Percentiles rank a stretch among this genome's conserved stretches.
These are phyloP conservation scores for Lactarius evosmus DNA, from an alignment of 768 basidiomycete genomes.

Conservation along the genomic window DNA sequence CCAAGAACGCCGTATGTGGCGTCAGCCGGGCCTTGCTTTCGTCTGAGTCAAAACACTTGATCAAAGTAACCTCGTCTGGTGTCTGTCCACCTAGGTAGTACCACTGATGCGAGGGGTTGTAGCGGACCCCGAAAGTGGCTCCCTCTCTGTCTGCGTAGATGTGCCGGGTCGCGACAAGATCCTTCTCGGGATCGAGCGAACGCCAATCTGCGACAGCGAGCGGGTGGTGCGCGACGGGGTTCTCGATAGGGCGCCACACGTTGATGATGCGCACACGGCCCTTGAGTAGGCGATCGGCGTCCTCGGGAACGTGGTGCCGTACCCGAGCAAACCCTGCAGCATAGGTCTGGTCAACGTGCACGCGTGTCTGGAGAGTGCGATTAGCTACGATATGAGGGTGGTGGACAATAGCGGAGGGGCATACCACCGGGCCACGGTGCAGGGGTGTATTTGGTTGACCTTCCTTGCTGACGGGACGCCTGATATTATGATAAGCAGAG, in stretches of 20 bases:
- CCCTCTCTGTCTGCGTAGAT: slow-evolving; percentile 37
- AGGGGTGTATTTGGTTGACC: slow-evolving; percentile 17
- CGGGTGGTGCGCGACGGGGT: slow-evolving; percentile 41
- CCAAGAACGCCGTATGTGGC: slow-evolving; percentile 44
- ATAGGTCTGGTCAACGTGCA: slow-evolving; percentile 48
- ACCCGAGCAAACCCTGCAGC: slow-evolving; percentile 39
- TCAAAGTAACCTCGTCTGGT: slow-evolving; percentile 32
- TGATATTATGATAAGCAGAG: not conserved
- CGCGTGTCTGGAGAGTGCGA: slow-evolving; percentile 33
- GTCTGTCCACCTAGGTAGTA: slow-evolving; percentile 36
- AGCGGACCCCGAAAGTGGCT: slow-evolving; percentile 34
- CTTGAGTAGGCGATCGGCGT: slow-evolving; percentile 43
- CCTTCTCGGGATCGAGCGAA: slow-evolving; percentile 35
- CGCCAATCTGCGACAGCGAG: slow-evolving; percentile 44
- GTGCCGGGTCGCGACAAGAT: slow-evolving; percentile 39
- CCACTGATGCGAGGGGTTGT: slow-evolving; percentile 36
- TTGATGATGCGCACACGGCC: slow-evolving; percentile 45
- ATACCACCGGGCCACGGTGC: slow-evolving; percentile 38
- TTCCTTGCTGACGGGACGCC: slow-evolving; percentile 1
- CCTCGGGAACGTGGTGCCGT: slow-evolving; percentile 38
- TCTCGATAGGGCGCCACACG: slow-evolving; percentile 45
- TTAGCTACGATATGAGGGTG: not conserved
- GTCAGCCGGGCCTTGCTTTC: slow-evolving; percentile 41
- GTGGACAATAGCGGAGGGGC: slow-evolving; percentile 6
- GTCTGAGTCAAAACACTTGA: slow-evolving; percentile 45